phyloP scores from a whole-genome alignment of 2,329 filamentous ascomycete species.

The Scleromitrula shiraiana region DNA sequence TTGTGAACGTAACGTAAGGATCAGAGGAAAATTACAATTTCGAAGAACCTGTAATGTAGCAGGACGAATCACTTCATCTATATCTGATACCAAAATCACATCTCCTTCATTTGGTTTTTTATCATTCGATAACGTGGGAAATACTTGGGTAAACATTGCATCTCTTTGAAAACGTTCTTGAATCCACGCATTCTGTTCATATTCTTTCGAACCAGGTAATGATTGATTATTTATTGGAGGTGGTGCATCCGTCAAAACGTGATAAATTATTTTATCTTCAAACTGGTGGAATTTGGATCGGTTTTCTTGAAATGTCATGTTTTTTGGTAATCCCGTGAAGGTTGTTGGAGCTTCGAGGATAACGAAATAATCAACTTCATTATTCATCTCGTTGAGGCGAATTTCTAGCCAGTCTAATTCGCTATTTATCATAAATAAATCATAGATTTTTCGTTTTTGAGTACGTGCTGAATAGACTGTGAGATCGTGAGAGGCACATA shows the following conservation, averaged over 20 bases:
- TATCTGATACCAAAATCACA: constrained; percentile 37
- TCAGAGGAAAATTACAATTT: constrained; percentile 31
- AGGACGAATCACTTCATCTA: constrained; percentile 37
- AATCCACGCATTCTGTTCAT: constrained; percentile 37
- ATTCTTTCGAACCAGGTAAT: constrained; percentile 21
- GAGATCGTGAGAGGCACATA: constrained; percentile 3
- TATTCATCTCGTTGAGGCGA: constrained; percentile 49
- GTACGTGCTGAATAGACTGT: neutral
- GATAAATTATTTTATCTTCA: constrained; percentile 53
- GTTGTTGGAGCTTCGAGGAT: constrained; percentile 52
- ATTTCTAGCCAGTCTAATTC: constrained; percentile 61
- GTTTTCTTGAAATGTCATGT: constrained; percentile 44
- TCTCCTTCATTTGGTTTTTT: constrained; percentile 29
- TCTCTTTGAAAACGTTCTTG: constrained; percentile 47
- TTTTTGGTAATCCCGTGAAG: constrained; percentile 49
- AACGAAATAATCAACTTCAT: constrained; percentile 56
- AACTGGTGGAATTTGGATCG: constrained; percentile 44
- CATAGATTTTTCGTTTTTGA: constrained; percentile 45
- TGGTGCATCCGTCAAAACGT: constrained; percentile 38
- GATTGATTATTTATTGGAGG: neutral
- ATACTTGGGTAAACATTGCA: constrained; percentile 47
- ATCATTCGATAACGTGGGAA: constrained; percentile 32
- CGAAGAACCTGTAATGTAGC: constrained; percentile 29
- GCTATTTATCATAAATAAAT: constrained; percentile 54
- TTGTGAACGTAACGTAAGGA: constrained; percentile 28